Conservation (phyloP, 2,329 filamentous ascomycete genomes). For the Xylariales sp. region DNA sequence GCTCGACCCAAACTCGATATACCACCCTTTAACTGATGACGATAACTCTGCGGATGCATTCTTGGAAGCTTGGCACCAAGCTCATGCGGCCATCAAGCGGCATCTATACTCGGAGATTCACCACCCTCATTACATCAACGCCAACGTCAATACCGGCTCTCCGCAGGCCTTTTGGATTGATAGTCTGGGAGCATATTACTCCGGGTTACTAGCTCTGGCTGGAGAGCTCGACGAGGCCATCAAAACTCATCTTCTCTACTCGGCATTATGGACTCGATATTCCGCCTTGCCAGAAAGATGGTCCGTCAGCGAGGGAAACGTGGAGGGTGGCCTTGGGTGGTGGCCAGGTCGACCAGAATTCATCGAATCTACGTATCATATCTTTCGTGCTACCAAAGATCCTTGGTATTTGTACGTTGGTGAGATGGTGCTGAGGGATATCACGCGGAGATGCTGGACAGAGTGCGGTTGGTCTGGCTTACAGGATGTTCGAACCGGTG, state of each 20-base stretch:
- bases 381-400: conserved; percentile 91
- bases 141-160: conserved; percentile 82
- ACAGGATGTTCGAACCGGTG: conserved; percentile 75
- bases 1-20: conserved; percentile 63
- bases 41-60: conserved; percentile 75
- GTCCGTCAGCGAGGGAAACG: conserved; percentile 78
- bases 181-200: conserved; percentile 92
- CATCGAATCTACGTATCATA: conserved; percentile 91
- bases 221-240: conserved; percentile 90
- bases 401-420: conserved; percentile 95
- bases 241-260: conserved; percentile 83
- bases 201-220: conserved; percentile 78
- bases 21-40: conserved; percentile 55
- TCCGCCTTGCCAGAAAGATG: conserved; percentile 91
- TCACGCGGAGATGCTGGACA: conserved; percentile 83
- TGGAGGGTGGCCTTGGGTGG: conserved; percentile 86
- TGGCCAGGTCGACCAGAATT: conserved; percentile 96
- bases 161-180: conserved; percentile 92
- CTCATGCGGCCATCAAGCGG: conserved; percentile 81
- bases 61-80: conserved; percentile 76
- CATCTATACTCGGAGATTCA: conserved; percentile 84
- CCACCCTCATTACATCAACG: conserved; percentile 90
- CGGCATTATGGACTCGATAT: conserved; percentile 91
- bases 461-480: conserved; percentile 91
- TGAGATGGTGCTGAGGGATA: conserved; percentile 90